phyloP scores from a whole-genome alignment of 345 rosid species.

The Hypericum androsaemum region DNA sequence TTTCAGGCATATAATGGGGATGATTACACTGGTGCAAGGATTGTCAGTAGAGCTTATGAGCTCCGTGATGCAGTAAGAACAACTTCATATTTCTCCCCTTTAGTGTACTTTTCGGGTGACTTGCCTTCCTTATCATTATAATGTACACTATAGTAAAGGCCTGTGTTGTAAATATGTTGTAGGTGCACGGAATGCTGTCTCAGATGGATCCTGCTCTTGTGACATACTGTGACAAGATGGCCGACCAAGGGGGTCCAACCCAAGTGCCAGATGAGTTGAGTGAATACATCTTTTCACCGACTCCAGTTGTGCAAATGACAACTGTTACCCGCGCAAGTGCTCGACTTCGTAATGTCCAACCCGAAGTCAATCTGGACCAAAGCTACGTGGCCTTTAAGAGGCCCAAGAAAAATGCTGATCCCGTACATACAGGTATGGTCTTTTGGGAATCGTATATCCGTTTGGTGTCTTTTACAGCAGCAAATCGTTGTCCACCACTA shows the following conservation, averaged over 20 bases:
- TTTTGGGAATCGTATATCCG: neutral
- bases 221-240: constrained; percentile 77
- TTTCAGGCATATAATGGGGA: constrained; percentile 80
- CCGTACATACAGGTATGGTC: constrained; percentile 42
- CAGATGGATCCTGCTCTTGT: constrained; percentile 96
- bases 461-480: neutral
- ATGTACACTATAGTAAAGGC: neutral
- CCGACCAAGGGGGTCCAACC: constrained; percentile 76
- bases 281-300: constrained; percentile 46
- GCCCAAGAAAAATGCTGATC: constrained; percentile 59
- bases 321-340: constrained; percentile 84
- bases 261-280: constrained; percentile 66
- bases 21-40: constrained; percentile 93
- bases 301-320: constrained; percentile 72
- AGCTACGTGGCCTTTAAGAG: constrained; percentile 65
- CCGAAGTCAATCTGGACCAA: constrained; percentile 64
- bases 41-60: constrained; percentile 86
- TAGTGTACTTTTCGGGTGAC: neutral
- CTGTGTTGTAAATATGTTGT: constrained; percentile 9
- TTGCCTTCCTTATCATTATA: neutral
- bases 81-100: neutral
- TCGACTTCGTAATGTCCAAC: constrained; percentile 85
- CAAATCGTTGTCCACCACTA: neutral
- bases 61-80: constrained; percentile 82
- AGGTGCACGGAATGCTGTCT: constrained; percentile 98